Conservation (phyloP, 108 stramenopile genomes). For the Skeletonema potamos region DNA sequence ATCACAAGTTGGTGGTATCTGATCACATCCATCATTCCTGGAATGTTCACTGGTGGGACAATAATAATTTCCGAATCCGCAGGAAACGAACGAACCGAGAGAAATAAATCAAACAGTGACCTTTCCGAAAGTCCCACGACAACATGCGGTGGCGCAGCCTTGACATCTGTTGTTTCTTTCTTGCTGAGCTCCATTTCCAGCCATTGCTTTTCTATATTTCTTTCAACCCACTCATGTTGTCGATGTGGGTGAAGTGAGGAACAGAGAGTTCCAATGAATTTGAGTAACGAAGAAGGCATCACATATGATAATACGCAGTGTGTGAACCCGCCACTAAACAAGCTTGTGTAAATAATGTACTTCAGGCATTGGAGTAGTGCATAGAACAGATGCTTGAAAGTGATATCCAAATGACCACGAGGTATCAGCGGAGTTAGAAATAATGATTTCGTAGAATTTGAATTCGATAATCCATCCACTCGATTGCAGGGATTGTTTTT, state of each 20-base stretch:
- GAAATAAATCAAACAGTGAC: constrained; percentile 74
- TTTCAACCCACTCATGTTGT: constrained; percentile 14
- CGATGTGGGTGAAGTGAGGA: constrained; percentile 15
- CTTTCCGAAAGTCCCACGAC: constrained; percentile 76
- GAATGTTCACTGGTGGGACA: constrained; percentile 74
- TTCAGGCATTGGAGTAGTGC: constrained; percentile 46
- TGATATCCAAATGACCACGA: constrained; percentile 76
- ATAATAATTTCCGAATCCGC: constrained; percentile 66
- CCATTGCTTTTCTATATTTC: constrained; percentile 19
- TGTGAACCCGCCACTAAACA: constrained; percentile 13
- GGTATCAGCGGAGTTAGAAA: constrained; percentile 56
- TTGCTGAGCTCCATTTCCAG: constrained; percentile 3
- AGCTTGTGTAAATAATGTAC: constrained; percentile 6
- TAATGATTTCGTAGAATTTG: not conserved
- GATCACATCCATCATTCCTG: constrained; percentile 75
- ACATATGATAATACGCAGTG: constrained; percentile 4
- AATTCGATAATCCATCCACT: not conserved
- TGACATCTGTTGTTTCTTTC: not conserved
- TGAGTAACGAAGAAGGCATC: constrained; percentile 11
- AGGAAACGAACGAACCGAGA: constrained; percentile 55
- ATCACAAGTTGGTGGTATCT: constrained; percentile 53
- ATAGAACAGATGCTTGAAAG: constrained; percentile 51
- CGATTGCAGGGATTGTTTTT: not conserved
- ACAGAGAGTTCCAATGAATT: not conserved
- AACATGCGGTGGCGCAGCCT: constrained; percentile 14